Percentiles rank a stretch among this genome's conserved stretches.
These are phyloP conservation scores for Trichoderma sp. DNA, from an alignment of 2,329 filamentous ascomycete species.

Conservation along the genomic window DNA sequence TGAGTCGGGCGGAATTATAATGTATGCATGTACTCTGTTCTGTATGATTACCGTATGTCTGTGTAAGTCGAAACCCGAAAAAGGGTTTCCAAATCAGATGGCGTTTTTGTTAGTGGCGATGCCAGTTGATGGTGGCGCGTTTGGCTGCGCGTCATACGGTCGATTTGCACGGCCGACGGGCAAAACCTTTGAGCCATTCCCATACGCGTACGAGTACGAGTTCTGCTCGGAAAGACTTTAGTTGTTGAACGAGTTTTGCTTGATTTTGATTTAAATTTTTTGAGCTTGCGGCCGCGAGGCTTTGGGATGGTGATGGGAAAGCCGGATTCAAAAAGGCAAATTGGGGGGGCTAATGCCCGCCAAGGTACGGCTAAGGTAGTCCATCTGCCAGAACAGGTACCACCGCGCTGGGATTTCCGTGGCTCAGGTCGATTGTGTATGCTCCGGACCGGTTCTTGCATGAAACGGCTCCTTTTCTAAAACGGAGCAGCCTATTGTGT, in stretches of 20 bases:
- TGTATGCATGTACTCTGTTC: not conserved
- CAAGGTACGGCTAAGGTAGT: not conserved
- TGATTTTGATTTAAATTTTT: not conserved
- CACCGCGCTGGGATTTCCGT: not conserved
- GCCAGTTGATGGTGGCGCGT: constrained; percentile 5
- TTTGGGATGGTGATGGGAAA: not conserved
- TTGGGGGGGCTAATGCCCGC: not conserved
- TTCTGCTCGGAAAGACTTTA: not conserved
- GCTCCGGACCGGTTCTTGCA: not conserved
- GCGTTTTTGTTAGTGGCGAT: not conserved
- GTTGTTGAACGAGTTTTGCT: not conserved
- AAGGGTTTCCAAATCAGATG: not conserved
- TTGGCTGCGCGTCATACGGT: not conserved
- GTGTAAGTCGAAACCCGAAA: not conserved
- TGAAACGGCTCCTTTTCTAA: not conserved
- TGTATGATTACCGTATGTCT: not conserved
- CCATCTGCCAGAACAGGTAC: not conserved
- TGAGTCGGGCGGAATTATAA: not conserved
- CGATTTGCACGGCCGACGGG: not conserved
- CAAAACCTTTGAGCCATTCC: constrained; percentile 1
- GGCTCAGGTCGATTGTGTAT: not conserved
- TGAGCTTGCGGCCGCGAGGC: not conserved
- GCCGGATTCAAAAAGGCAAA: not conserved
- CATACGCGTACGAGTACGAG: not conserved
- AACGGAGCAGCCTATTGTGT: constrained; percentile 8